Base-by-base conservation (phyloP, 805 yeast species). In the Saccharomycopsis babjevae region DNA sequence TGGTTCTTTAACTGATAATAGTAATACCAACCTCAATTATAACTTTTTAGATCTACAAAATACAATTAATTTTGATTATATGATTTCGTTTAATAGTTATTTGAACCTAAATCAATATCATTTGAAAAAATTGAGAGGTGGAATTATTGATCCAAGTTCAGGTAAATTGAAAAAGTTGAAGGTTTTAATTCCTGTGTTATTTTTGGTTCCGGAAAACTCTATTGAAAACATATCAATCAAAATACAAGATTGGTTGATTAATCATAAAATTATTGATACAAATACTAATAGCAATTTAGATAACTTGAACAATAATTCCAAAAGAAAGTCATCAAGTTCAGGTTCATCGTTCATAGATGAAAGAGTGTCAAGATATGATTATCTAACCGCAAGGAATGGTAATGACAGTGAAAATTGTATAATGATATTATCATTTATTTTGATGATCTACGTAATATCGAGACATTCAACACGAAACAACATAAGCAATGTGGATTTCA, bases 71-170 rank as follows among this genome's bases (percentile, higher is more conserved):
- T 62, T 79, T 57, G 79, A 81, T 63, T 67, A 76, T 40, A 75
- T 82, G 30, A 67, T 82, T 0, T 75, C 83, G n/a, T 74, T 82
- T 62, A 85, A 82, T 68, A 74, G 81, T 5, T 56, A 68, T 50
- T 50, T 78, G 36, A 71, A 73, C 56, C 73, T 71, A 34, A 59
- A 66, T 18, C 66, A 72, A 42, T 71, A 70, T 6, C 71, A 72
- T 25, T 63, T 76, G 30, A 68, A 66, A 16, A 66, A 62, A 28
- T 57, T 72, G 30, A 67, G 73, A 59, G 32, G 58, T 22, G 64
- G 64, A 20, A 57, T 57, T 22, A 36, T 62, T 16, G 43, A 60
- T 34, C 18, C 36, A n/a, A 30, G 1, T 34, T 46, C 40, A 1
- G 46, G 50, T 7, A 43, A 38, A 34, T 57, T 34, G 54, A 28